These are phyloP conservation scores for Camellia lanceoleosa DNA, from an alignment of 148 eudicot genomes.

Conservation along the genomic window DNA sequence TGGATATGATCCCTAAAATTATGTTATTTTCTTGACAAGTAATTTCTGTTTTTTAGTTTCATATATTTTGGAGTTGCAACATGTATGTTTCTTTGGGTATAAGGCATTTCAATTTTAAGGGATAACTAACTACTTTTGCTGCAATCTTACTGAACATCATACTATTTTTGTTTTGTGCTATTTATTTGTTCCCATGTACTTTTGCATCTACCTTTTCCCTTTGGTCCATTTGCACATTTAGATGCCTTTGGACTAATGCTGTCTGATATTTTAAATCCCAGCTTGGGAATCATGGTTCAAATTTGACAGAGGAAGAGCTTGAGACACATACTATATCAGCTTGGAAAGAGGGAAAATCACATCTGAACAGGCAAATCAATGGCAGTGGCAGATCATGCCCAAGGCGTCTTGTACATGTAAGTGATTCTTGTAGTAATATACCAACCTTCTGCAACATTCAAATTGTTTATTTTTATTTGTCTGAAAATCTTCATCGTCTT, in stretches of 20 bases:
- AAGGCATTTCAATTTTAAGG: too few relatives aligned
- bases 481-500: background rate
- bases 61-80: background rate
- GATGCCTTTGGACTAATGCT: background rate
- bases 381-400: constrained; percentile 40
- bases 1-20: background rate
- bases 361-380: constrained; percentile 48
- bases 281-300: constrained; percentile 85
- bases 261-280: constrained; percentile 23
- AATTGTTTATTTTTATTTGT: background rate
- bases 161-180: background rate
- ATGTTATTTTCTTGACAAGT: background rate
- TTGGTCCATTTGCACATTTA: background rate
- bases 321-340: constrained; percentile 87
- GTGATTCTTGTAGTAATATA: constrained; percentile 19
- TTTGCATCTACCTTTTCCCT: background rate
- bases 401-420: constrained; percentile 62
- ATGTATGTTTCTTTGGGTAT: background rate
- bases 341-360: constrained; percentile 79
- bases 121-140: background rate
- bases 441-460: background rate
- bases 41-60: background rate
- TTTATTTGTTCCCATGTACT: background rate
- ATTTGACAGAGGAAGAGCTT: constrained; percentile 82
- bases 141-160: background rate